These are phyloP conservation scores for Aspergillus affinis DNA, from an alignment of 495 filamentous ascomycete species.

Conservation along the genomic window DNA sequence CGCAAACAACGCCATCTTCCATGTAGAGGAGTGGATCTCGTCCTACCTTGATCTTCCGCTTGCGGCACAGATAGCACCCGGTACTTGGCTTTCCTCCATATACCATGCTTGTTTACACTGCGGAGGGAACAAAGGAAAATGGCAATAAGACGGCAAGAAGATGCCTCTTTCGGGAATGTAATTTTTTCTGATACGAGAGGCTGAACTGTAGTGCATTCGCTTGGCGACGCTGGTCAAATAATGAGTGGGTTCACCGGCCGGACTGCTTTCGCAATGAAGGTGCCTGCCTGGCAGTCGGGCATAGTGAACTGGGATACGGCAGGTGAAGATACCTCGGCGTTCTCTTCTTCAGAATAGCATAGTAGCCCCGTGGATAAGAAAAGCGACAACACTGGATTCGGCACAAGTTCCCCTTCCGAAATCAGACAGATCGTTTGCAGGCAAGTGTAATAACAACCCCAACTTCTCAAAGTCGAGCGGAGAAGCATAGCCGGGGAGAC, in stretches of 20 bases:
- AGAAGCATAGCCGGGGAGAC: not conserved
- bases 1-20: conserved; percentile 2
- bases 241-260: not conserved
- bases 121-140: not conserved
- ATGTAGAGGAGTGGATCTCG: conserved; percentile 9
- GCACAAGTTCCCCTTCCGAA: not conserved
- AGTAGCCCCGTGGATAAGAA: not conserved
- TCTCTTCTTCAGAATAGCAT: not conserved
- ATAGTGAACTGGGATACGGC: conserved; percentile 2
- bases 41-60: conserved; percentile 50
- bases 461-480: not conserved
- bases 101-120: conserved; percentile 35
- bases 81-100: conserved; percentile 48
- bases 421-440: not conserved
- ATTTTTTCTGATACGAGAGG: not conserved
- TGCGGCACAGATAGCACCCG: conserved; percentile 49
- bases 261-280: not conserved
- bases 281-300: conserved; percentile 1
- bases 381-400: no score
- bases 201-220: not conserved
- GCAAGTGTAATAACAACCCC: not conserved
- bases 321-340: not conserved
- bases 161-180: not conserved
- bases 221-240: not conserved
- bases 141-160: not conserved